Evolutionary conservation across 1,284 basidiomycete genomes (phyloP).

Genomic region (Phylloporus sp.): DNA sequence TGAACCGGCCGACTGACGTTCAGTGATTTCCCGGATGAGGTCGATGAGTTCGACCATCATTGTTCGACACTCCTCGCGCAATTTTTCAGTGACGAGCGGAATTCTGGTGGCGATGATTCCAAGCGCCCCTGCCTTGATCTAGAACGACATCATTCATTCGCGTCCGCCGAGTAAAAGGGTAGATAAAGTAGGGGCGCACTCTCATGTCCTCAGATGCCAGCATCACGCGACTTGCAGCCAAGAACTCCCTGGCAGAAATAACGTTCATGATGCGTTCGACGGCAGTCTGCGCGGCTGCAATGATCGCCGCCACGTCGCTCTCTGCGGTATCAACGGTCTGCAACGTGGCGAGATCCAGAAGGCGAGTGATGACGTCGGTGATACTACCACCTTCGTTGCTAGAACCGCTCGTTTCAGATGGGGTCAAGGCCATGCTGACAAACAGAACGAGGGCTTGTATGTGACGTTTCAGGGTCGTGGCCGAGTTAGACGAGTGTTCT

Average conservation of each 20-base stretch:
- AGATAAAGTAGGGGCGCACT: slow-evolving; percentile 38
- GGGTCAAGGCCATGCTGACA: slow-evolving; percentile 46
- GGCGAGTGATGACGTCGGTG: slow-evolving; percentile 33
- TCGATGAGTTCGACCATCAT: slow-evolving; percentile 57
- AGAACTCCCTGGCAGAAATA: slow-evolving; percentile 71
- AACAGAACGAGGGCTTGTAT: slow-evolving; percentile 71
- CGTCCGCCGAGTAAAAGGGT: neutral
- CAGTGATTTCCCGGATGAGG: slow-evolving; percentile 52
- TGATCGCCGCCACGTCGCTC: slow-evolving; percentile 44
- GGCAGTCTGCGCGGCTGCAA: slow-evolving; percentile 50
- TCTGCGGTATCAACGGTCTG: slow-evolving; percentile 15
- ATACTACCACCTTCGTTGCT: slow-evolving; percentile 38
- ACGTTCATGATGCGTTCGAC: slow-evolving; percentile 56
- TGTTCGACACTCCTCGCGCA: slow-evolving; percentile 56
- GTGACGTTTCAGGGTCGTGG: slow-evolving; percentile 55
- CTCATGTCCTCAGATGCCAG: slow-evolving; percentile 52
- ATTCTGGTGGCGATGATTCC: slow-evolving; percentile 70
- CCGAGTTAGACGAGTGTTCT: slow-evolving; percentile 50
- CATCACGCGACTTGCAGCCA: slow-evolving; percentile 56
- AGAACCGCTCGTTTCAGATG: slow-evolving; percentile 37
- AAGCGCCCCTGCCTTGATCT: slow-evolving; percentile 70
- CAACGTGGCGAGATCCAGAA: slow-evolving; percentile 33
- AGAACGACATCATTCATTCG: slow-evolving; percentile 1
- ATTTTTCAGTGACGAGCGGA: slow-evolving; percentile 59
- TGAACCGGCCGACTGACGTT: slow-evolving; percentile 42